Percentiles rank a stretch among this genome's conserved stretches.
Conservation (phyloP, 73 alveolate species). For the Tetrahymena elliotti region DNA sequence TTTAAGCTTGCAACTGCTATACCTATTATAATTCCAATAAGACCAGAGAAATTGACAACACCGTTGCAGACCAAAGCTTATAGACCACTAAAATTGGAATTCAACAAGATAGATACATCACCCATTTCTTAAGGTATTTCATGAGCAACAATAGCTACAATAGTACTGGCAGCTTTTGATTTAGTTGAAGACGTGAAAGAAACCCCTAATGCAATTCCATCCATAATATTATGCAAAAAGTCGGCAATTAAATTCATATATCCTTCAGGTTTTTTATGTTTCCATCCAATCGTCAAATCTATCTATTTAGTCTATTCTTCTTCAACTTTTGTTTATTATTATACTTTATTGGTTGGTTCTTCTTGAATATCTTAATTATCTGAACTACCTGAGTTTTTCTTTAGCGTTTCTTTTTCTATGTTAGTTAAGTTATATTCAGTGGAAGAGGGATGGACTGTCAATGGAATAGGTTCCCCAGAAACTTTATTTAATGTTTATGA, state of each 20-base stretch:
- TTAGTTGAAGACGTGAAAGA: conserved; percentile 5
- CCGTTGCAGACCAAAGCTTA: conserved; percentile 32
- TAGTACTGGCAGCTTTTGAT: conserved; percentile 2
- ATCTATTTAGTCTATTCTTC: background rate
- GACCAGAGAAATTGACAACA: conserved; percentile 13
- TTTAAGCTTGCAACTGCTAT: conserved; percentile 1
- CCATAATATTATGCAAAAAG: conserved; percentile 34
- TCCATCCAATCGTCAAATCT: conserved; percentile 4
- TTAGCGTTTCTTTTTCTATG: background rate
- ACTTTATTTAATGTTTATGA: background rate
- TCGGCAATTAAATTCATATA: conserved; percentile 18
- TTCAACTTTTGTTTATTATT: background rate
- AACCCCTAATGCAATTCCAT: conserved; percentile 32
- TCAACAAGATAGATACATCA: conserved; percentile 15
- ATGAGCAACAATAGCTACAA: conserved; percentile 31
- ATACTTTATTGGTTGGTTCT: background rate
- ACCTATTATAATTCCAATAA: conserved; percentile 28
- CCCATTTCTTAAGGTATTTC: conserved; percentile 42
- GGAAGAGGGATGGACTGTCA: background rate
- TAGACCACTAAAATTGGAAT: conserved; percentile 2
- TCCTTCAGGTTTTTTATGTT: conserved; percentile 23
- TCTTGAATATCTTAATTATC: background rate
- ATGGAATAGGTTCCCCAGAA: background rate
- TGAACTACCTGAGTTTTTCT: background rate
- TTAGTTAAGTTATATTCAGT: background rate